A percentile compares a stretch with the other conserved stretches of the same genome.
phyloP scores from a whole-genome alignment of 495 filamentous ascomycete genomes.

The Trichoderma parareesei region DNA sequence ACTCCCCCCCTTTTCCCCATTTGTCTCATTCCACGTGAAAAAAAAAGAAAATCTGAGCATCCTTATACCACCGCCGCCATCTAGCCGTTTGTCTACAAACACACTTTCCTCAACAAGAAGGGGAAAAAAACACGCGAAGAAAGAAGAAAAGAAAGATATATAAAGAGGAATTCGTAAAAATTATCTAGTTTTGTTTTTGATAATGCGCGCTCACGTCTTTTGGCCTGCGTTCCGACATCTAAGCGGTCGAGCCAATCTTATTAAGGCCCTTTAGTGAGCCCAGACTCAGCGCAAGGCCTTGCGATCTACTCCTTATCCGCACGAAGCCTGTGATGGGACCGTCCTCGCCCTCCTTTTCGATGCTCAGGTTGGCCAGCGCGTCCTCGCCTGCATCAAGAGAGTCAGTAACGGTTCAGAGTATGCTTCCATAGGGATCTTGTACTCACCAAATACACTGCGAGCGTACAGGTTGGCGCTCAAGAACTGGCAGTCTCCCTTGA shows the following conservation, averaged over 20 bases:
- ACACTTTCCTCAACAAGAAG: background rate
- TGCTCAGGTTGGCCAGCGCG: slow-evolving; percentile 92
- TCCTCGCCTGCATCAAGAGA: slow-evolving; percentile 70
- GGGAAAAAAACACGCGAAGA: background rate
- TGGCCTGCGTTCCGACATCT: slow-evolving; percentile 13
- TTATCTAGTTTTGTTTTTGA: slow-evolving; percentile 2
- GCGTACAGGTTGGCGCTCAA: slow-evolving; percentile 96
- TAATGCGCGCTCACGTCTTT: background rate
- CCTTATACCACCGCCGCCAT: background rate
- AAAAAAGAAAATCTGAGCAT: background rate
- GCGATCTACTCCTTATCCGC: slow-evolving; percentile 93
- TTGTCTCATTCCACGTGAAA: background rate
- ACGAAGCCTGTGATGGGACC: slow-evolving; percentile 98
- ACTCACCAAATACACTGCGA: slow-evolving; percentile 95
- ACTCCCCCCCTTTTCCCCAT: background rate
- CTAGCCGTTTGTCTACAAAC: slow-evolving; percentile 1
- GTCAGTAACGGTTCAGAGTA: slow-evolving; percentile 18
- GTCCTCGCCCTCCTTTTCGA: slow-evolving; percentile 94
- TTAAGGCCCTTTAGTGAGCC: slow-evolving; percentile 94
- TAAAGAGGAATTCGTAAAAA: background rate
- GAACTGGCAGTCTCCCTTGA: slow-evolving; percentile 98
- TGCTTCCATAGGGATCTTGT: background rate
- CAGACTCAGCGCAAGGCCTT: slow-evolving; percentile 89
- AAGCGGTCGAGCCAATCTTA: slow-evolving; percentile 55
- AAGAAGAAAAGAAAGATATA: background rate